Percentiles rank a stretch among this genome's conserved stretches.
These are phyloP conservation scores for Pisolithus sp. DNA, from an alignment of 768 basidiomycete genomes.

Conservation along the genomic window DNA sequence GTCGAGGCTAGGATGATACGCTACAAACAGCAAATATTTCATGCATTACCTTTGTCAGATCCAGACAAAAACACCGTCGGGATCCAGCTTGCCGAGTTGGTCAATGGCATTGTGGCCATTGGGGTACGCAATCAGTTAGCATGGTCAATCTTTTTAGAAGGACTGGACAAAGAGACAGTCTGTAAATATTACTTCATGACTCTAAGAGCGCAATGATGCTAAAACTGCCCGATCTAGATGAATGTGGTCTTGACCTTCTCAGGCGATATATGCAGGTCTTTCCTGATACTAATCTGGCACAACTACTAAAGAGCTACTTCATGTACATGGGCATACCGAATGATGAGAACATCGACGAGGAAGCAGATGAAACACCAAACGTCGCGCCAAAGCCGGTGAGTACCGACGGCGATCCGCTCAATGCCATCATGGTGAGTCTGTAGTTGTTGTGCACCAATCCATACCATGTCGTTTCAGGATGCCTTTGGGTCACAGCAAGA, in stretches of 20 bases:
- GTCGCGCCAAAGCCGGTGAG: not conserved
- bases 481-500: slow-evolving; percentile 43
- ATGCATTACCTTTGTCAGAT: slow-evolving; percentile 44
- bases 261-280: slow-evolving; percentile 61
- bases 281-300: slow-evolving; percentile 49
- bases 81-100: slow-evolving; percentile 63
- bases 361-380: slow-evolving; percentile 11
- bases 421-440: slow-evolving; percentile 51
- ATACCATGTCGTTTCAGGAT: slow-evolving; percentile 37
- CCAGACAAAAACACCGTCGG: slow-evolving; percentile 42
- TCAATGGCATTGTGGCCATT: slow-evolving; percentile 71
- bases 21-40: slow-evolving; percentile 56
- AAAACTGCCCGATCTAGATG: slow-evolving; percentile 35
- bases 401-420: slow-evolving; percentile 48
- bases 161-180: slow-evolving; percentile 57
- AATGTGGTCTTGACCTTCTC: slow-evolving; percentile 52
- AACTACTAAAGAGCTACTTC: slow-evolving; percentile 63
- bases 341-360: slow-evolving; percentile 32
- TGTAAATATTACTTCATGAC: slow-evolving; percentile 39
- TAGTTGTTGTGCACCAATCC: not conserved
- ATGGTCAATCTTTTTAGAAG: slow-evolving; percentile 76
- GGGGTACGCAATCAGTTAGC: slow-evolving; percentile 72
- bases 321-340: slow-evolving; percentile 46
- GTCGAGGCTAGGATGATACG: slow-evolving; percentile 73
- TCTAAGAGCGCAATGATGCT: not conserved